phyloP scores from a whole-genome alignment of 768 basidiomycete genomes.

The Suillus hirtellus region DNA sequence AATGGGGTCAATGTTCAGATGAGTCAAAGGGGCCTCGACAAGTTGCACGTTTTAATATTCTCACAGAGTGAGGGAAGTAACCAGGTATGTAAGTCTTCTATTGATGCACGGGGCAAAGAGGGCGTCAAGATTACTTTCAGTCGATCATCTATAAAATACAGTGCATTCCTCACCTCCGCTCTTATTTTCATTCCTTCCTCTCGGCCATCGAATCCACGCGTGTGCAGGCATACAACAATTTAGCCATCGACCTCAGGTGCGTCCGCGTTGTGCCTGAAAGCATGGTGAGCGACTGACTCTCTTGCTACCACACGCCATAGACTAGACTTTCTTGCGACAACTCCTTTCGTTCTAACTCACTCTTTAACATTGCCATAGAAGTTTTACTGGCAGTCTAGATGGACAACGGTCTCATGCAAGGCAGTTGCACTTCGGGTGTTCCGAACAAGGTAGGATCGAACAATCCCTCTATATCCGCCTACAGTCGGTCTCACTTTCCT shows the following conservation, averaged over 20 bases:
- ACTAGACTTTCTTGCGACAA: background rate
- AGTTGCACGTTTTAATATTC: constrained; percentile 13
- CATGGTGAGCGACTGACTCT: background rate
- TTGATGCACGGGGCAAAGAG: constrained; percentile 15
- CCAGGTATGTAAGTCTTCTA: constrained; percentile 26
- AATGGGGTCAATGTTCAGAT: background rate
- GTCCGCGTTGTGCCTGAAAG: background rate
- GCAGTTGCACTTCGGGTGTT: background rate
- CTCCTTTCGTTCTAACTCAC: background rate
- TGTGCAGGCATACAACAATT: constrained; percentile 26
- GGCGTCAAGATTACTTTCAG: constrained; percentile 11
- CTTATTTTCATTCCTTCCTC: constrained; percentile 8
- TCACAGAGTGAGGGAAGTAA: constrained; percentile 23
- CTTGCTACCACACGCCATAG: background rate
- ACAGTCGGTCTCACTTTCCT: background rate
- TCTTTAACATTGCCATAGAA: background rate
- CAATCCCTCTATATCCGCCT: background rate
- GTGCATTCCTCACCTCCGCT: constrained; percentile 12
- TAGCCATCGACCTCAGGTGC: constrained; percentile 15
- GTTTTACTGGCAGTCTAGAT: background rate
- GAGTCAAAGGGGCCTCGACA: background rate
- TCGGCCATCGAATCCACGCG: constrained; percentile 14
- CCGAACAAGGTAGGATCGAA: constrained; percentile 21
- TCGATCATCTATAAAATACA: constrained; percentile 25
- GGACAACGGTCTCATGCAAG: background rate